Evolutionary conservation across 371 early-diverging fungal genomes (phyloP), one percentile per base, ranked within the genome.

Genomic region (Mucor lusitanicus): DNA sequence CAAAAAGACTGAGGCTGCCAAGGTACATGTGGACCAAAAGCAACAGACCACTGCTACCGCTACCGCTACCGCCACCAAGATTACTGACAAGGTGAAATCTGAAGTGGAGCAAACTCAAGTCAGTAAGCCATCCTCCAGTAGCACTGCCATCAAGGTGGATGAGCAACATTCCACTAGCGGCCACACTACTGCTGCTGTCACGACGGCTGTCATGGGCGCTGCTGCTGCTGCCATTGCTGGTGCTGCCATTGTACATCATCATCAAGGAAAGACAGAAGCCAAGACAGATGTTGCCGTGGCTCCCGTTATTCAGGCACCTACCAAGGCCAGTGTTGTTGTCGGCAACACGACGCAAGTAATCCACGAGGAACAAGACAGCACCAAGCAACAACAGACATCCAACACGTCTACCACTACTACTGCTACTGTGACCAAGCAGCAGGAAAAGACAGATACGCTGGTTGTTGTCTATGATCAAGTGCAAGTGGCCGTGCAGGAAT

Each of bases 161-260:
- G 28, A 58, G 11, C 57, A 56, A 6, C 39, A 61, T n/a, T 6
- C 6, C 9, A 21, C 2, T 6, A 21, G 19, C 53, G 46, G n/a
- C 28, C 23, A 63, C 15, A 21, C 50, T 15, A 21, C 46, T 54
- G 42, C 25, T 44, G 28, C 44, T 58, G 60, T 48, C 25, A 35
- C 46, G 5, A 60, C 70, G n/a, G 70, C 67, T 55, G 64, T 59
- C 19, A 42, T 64, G 46, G 72, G 72, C 21, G 64, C 73, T 44
- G 73, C 69, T n/a, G 67, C 73, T 19, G 66, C 69, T 40, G 69
- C 69, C 13, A 60, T 64, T 27, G 73, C 67, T 17, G 62, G 64
- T 53, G 67, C 67, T 53, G 60, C 73, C 21, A 60, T 69, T 33
- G 42, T 42, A 15, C 69, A 68, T 46, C 69, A 73, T 23, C 55